Percentiles rank a stretch among this genome's conserved stretches.
These are phyloP conservation scores for Russula lepida DNA, from an alignment of 768 basidiomycete species.

Conservation along the genomic window DNA sequence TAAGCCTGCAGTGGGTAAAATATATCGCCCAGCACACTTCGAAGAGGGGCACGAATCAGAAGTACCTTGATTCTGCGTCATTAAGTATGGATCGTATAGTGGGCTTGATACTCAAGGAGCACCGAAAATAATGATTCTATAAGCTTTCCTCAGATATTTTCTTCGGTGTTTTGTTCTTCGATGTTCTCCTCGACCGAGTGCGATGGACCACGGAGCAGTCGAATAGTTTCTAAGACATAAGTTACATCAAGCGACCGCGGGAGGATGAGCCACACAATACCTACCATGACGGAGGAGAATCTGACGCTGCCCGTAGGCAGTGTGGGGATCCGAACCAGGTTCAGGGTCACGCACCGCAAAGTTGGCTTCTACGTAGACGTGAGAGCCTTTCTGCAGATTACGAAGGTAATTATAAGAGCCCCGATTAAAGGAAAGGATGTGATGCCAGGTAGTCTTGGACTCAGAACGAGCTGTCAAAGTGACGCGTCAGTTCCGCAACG, in stretches of 20 bases:
- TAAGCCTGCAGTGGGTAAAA: conserved; percentile 15
- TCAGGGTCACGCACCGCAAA: conserved; percentile 73
- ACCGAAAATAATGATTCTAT: conserved; percentile 6
- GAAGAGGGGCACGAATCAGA: conserved; percentile 18
- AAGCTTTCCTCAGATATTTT: not conserved
- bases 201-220: conserved; percentile 32
- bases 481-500: not conserved
- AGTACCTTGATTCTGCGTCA: not conserved
- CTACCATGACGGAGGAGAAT: conserved; percentile 76
- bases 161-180: conserved; percentile 5
- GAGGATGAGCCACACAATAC: conserved; percentile 19
- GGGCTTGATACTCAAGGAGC: not conserved
- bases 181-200: conserved; percentile 20
- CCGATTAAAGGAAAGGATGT: conserved; percentile 64
- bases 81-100: not conserved
- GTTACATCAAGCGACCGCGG: not conserved
- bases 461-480: conserved; percentile 41
- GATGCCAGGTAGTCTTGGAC: conserved; percentile 62
- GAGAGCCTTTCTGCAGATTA: conserved; percentile 58
- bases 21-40: conserved; percentile 19
- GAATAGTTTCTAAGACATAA: conserved; percentile 42
- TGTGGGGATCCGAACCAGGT: conserved; percentile 50
- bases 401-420: conserved; percentile 53
- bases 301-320: conserved; percentile 68
- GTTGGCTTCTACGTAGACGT: conserved; percentile 73